Evolutionary conservation across 225 moss, liverwort and hornwort genomes (phyloP).

Genomic region (Bryum argenteum): DNA sequence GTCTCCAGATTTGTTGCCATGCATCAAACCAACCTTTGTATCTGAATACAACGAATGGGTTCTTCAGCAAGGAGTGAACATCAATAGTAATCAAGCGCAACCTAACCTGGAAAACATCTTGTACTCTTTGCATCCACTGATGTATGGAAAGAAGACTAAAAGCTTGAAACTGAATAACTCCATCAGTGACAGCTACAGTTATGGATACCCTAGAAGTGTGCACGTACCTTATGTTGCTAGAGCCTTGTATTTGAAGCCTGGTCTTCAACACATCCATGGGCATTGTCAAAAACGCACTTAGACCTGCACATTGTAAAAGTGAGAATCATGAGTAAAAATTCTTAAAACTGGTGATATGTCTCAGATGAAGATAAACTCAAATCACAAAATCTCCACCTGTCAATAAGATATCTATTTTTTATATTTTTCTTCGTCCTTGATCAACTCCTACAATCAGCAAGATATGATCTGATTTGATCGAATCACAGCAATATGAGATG

Average conservation of each 20-base stretch:
- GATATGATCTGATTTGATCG: background rate
- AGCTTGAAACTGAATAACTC: background rate
- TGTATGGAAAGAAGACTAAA: background rate
- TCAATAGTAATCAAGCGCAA: background rate
- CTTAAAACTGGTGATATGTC: slow-evolving; percentile 11
- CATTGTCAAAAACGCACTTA: slow-evolving; percentile 92
- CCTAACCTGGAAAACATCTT: background rate
- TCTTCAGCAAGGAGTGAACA: slow-evolving; percentile 11
- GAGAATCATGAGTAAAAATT: slow-evolving; percentile 11
- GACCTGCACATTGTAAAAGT: slow-evolving; percentile 52
- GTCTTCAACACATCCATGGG: slow-evolving; percentile 99
- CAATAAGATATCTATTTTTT: too few species aligned
- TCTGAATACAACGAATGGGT: slow-evolving; percentile 20
- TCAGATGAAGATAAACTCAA: slow-evolving; percentile 1
- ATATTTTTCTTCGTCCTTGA: too few species aligned
- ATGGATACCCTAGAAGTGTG: background rate
- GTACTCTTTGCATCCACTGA: slow-evolving; percentile 13
- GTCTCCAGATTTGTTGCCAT: slow-evolving; percentile 80
- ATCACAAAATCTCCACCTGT: too few species aligned
- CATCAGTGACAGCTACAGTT: background rate
- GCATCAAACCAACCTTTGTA: slow-evolving; percentile 90
- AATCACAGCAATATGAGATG: slow-evolving; percentile 15
- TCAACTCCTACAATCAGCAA: slow-evolving; percentile 5
- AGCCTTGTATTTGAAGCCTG: slow-evolving; percentile 94
- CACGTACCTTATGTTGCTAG: slow-evolving; percentile 66